Conservation (phyloP, 371 early-diverging fungal genomes). For the Mortierella sp. region DNA sequence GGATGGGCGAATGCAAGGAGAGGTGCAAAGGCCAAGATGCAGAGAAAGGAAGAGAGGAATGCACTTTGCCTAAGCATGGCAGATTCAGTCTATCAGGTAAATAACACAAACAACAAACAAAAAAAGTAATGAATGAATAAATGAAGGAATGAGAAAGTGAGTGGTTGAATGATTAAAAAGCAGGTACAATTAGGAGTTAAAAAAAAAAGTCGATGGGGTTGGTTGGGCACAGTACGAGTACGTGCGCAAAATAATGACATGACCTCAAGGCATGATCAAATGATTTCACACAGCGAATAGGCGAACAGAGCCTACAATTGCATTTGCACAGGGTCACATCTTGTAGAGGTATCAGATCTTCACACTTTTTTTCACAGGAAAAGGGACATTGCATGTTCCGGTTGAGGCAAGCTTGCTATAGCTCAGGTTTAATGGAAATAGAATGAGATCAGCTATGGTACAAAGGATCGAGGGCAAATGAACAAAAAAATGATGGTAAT, state of each 20-base stretch:
- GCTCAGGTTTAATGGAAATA: neutral
- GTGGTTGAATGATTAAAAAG: neutral
- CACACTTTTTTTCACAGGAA: neutral
- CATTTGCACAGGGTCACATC: no score
- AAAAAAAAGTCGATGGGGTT: neutral
- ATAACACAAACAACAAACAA: neutral
- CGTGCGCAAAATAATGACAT: conserved; percentile 1
- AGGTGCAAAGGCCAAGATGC: conserved; percentile 14
- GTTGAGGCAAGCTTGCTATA: neutral
- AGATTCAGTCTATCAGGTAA: neutral
- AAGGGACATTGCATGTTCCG: neutral
- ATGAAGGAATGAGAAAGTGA: neutral
- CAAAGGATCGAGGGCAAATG: neutral
- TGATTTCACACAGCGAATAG: no score
- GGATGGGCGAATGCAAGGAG: conserved; percentile 18
- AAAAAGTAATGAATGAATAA: neutral
- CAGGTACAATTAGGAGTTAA: neutral
- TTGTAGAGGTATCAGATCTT: no score
- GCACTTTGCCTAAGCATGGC: conserved; percentile 45
- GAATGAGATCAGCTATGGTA: neutral
- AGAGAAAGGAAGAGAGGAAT: conserved; percentile 4
- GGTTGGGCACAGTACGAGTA: neutral
- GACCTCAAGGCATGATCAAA: neutral
- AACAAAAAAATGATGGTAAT: neutral
- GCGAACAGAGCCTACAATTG: no score